These are phyloP conservation scores for Aquilaria sinensis DNA, from an alignment of 345 rosid genomes.

Conservation along the genomic window DNA sequence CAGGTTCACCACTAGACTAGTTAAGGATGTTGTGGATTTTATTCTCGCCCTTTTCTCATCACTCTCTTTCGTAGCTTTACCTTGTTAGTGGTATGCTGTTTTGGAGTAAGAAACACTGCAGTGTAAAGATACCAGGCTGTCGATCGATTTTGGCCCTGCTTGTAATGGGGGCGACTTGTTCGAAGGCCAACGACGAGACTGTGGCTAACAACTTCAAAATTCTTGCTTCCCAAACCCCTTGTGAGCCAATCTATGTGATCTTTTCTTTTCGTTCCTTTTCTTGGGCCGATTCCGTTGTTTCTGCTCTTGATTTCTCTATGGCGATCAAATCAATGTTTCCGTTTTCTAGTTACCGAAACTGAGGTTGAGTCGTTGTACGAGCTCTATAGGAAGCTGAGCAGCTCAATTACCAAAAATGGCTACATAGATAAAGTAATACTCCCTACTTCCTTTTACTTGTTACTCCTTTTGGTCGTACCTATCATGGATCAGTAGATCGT, in stretches of 20 bases:
- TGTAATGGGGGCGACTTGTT: not conserved
- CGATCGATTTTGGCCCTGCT: not conserved
- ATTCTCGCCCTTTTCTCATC: too few relatives aligned
- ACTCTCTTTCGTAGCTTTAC: too few relatives aligned
- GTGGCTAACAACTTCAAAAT: not conserved
- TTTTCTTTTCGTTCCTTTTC: not conserved
- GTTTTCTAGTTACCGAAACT: not conserved
- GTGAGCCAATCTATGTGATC: slow-evolving; percentile 4
- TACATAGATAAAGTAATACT: not conserved
- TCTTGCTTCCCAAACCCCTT: slow-evolving; percentile 21
- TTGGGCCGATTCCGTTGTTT: not conserved
- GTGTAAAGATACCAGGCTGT: not conserved
- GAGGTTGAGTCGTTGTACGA: not conserved
- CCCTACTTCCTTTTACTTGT: not conserved
- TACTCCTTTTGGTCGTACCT: not conserved
- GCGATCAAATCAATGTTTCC: too few relatives aligned
- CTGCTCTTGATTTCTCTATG: too few relatives aligned
- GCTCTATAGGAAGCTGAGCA: not conserved
- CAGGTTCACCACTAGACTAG: too few relatives aligned
- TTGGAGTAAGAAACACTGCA: too few relatives aligned
- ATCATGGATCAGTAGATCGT: not conserved
- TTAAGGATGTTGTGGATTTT: too few relatives aligned
- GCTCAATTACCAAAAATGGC: not conserved
- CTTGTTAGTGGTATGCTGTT: too few relatives aligned
- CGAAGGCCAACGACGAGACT: not conserved